A percentile compares a stretch with the other conserved stretches of the same genome.
Evolutionary conservation across 345 rosid species (phyloP).

Genomic region (Citrus inodora): DNA sequence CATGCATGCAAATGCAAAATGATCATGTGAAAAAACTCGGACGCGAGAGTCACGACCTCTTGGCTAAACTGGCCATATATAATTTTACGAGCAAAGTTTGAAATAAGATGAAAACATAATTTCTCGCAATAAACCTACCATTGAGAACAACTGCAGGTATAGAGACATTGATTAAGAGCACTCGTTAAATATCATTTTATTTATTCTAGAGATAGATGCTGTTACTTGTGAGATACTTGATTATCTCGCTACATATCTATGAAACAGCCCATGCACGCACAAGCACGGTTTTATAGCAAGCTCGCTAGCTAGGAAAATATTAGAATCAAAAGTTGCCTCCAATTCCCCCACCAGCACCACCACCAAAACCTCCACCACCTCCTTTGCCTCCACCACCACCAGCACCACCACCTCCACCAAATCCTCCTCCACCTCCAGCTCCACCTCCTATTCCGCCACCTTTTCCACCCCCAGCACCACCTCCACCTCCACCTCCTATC

Average conservation of each 20-base stretch:
- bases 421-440: too few species aligned
- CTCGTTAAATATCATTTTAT: not conserved
- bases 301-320: not conserved
- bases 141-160: not conserved
- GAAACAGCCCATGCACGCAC: not conserved
- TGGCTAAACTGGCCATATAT: too few species aligned
- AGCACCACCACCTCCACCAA: too few species aligned
- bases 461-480: not conserved
- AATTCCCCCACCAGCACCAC: not conserved
- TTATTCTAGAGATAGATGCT: not conserved
- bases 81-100: too few species aligned
- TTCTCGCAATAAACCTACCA: too few species aligned
- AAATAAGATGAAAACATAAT: too few species aligned
- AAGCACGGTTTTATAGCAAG: not conserved
- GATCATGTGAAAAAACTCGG: too few species aligned
- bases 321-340: not conserved
- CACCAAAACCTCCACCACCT: too few species aligned
- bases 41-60: too few species aligned
- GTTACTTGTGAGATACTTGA: not conserved
- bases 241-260: not conserved
- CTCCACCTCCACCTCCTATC: slow-evolving; percentile 7
- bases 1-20: too few species aligned
- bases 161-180: not conserved
- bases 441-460: slow-evolving; percentile 26
- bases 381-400: too few species aligned